Evolutionary conservation across 2,329 filamentous ascomycete genomes (phyloP).

Genomic region (Trichoderma afroharzianum): DNA sequence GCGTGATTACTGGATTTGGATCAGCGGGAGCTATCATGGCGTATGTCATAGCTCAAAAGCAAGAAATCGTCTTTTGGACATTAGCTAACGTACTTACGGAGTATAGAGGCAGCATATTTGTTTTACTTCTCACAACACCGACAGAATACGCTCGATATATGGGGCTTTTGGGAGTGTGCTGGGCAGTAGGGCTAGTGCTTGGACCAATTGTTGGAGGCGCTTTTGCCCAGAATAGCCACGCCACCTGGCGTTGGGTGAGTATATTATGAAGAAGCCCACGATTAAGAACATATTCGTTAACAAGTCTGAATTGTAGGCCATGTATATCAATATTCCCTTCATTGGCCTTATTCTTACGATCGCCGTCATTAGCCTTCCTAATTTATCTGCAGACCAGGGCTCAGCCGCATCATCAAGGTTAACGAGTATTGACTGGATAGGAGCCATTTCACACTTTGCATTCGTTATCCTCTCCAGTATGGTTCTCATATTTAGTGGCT

Average conservation of each 20-base stretch:
- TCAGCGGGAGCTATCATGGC: not conserved
- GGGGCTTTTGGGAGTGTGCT: conserved; percentile 28
- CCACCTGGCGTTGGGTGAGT: conserved; percentile 37
- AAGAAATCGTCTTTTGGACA: not conserved
- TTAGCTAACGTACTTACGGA: not conserved
- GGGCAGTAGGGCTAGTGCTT: conserved; percentile 24
- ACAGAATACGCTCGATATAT: conserved; percentile 24
- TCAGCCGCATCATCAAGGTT: not conserved
- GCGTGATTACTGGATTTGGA: conserved; percentile 16
- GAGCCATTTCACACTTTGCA: conserved; percentile 25
- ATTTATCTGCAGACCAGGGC: not conserved
- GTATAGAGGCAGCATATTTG: not conserved
- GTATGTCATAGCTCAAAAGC: not conserved
- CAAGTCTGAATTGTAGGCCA: conserved; percentile 30
- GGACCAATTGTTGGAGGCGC: conserved; percentile 28
- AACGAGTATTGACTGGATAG: not conserved
- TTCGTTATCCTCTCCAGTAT: conserved; percentile 41
- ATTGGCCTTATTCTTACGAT: conserved; percentile 31
- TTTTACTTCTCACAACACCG: not conserved
- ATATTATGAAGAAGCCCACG: not conserved
- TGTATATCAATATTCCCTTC: conserved; percentile 50
- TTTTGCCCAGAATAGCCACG: conserved; percentile 32
- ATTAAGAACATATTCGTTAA: not conserved
- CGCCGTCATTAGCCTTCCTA: not conserved
- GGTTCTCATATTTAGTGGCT: conserved; percentile 49